These are phyloP conservation scores for Populus nigra DNA, from an alignment of 345 rosid genomes.

Conservation along the genomic window DNA sequence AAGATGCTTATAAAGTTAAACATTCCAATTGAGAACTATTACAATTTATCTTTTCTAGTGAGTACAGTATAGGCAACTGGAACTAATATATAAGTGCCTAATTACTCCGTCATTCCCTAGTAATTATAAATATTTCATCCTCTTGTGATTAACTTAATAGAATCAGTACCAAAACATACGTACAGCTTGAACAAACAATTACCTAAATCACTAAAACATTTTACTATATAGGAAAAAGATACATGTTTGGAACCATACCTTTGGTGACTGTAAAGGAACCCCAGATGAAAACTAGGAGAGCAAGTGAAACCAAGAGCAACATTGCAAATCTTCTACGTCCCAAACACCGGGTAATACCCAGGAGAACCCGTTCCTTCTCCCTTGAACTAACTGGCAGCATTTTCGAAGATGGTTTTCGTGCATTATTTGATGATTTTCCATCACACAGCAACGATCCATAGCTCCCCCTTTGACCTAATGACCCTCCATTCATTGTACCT, in stretches of 20 bases:
- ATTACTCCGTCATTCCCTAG: neutral
- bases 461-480: constrained; percentile 60
- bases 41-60: no score
- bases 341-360: constrained; percentile 48
- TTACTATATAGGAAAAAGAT: neutral
- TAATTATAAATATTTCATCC: neutral
- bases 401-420: constrained; percentile 40
- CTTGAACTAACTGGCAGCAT: constrained; percentile 47
- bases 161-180: neutral
- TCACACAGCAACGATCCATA: constrained; percentile 52
- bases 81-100: neutral
- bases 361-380: constrained; percentile 67
- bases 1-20: neutral
- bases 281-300: constrained; percentile 64
- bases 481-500: constrained; percentile 76
- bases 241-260: constrained; percentile 43
- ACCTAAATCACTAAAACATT: neutral
- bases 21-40: neutral
- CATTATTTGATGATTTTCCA: constrained; percentile 25
- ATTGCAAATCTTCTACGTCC: constrained; percentile 62
- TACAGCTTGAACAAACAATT: neutral
- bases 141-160: neutral
- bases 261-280: constrained; percentile 63
- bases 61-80: neutral
- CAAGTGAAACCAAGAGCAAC: constrained; percentile 59